phyloP scores from a whole-genome alignment of 352 stramenopile genomes.

The Phytophthora sp. region DNA sequence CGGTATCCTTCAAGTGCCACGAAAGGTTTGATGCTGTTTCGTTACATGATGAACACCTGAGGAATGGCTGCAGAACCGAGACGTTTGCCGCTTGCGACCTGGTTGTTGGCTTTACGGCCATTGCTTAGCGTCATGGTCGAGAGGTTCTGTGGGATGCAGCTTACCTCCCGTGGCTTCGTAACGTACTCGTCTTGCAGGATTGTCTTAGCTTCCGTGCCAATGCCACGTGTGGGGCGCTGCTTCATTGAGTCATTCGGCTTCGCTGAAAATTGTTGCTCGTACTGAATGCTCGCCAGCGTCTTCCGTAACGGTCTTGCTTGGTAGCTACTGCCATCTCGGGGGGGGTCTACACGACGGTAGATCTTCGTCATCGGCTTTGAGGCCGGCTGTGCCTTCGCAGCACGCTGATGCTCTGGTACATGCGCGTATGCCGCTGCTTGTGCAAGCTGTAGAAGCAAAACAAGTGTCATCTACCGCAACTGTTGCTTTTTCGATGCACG shows the following conservation, averaged over 20 bases:
- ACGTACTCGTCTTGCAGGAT: slow-evolving; percentile 77
- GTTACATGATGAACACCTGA: slow-evolving; percentile 78
- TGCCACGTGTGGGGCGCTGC: slow-evolving; percentile 36
- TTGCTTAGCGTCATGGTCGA: slow-evolving; percentile 15
- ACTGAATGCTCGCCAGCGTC: slow-evolving; percentile 67
- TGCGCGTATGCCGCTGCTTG: slow-evolving; percentile 66
- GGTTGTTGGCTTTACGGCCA: slow-evolving; percentile 13
- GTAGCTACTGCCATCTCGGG: slow-evolving; percentile 1
- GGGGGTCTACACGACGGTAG: slow-evolving; percentile 50
- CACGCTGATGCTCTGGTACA: slow-evolving; percentile 30
- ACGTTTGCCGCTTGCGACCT: slow-evolving; percentile 49
- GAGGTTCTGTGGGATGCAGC: slow-evolving; percentile 53
- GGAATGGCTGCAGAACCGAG: slow-evolving; percentile 48
- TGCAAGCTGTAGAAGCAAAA: slow-evolving; percentile 43
- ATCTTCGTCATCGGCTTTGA: slow-evolving; percentile 64
- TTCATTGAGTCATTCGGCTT: slow-evolving; percentile 44
- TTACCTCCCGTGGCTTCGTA: slow-evolving; percentile 61
- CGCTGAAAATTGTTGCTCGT: slow-evolving; percentile 53
- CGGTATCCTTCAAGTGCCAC: slow-evolving; percentile 13
- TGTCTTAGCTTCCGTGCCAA: slow-evolving; percentile 52
- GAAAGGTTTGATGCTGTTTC: slow-evolving; percentile 10
- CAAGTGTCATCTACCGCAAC: not conserved
- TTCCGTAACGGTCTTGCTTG: slow-evolving; percentile 46
- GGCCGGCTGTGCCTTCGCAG: slow-evolving; percentile 14
- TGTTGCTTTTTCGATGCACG: slow-evolving; percentile 35